Conservation (phyloP, 2,329 filamentous ascomycete species). For the Paecilomyces formosus region DNA sequence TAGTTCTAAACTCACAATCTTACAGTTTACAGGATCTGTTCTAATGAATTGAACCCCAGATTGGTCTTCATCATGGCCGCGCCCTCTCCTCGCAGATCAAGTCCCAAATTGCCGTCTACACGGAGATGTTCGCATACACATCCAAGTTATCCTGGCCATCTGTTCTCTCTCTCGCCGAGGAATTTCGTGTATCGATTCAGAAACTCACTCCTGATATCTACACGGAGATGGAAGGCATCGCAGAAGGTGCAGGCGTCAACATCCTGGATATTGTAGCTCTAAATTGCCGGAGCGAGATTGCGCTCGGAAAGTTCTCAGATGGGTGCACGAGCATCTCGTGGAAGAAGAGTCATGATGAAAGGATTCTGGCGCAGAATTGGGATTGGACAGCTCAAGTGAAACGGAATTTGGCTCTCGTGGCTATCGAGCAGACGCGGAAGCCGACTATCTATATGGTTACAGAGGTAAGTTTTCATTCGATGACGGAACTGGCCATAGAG, state of each 20-base stretch:
- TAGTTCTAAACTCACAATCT: not conserved
- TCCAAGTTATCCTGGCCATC: conserved; percentile 40
- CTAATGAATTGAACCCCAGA: conserved; percentile 24
- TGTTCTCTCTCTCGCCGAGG: conserved; percentile 38
- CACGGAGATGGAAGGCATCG: conserved; percentile 46
- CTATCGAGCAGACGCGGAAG: conserved; percentile 37
- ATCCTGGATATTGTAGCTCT: conserved; percentile 49
- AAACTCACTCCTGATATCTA: conserved; percentile 29
- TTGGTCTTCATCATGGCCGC: conserved; percentile 42
- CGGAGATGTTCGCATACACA: conserved; percentile 39
- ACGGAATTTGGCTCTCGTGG: conserved; percentile 44
- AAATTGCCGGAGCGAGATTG: conserved; percentile 54
- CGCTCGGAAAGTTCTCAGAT: conserved; percentile 50
- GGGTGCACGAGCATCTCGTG: conserved; percentile 52
- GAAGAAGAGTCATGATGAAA: conserved; percentile 30
- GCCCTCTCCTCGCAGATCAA: conserved; percentile 32
- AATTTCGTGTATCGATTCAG: conserved; percentile 41
- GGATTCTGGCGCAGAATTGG: conserved; percentile 51
- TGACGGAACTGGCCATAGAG: conserved; percentile 30
- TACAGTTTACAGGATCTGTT: not conserved
- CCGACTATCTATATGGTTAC: conserved; percentile 50
- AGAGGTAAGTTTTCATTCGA: conserved; percentile 28
- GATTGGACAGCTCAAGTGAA: conserved; percentile 50
- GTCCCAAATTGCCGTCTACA: conserved; percentile 42
- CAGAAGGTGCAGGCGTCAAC: conserved; percentile 43